Conservation (phyloP, 139 green algal genomes). For the Chlorella vulgaris region DNA sequence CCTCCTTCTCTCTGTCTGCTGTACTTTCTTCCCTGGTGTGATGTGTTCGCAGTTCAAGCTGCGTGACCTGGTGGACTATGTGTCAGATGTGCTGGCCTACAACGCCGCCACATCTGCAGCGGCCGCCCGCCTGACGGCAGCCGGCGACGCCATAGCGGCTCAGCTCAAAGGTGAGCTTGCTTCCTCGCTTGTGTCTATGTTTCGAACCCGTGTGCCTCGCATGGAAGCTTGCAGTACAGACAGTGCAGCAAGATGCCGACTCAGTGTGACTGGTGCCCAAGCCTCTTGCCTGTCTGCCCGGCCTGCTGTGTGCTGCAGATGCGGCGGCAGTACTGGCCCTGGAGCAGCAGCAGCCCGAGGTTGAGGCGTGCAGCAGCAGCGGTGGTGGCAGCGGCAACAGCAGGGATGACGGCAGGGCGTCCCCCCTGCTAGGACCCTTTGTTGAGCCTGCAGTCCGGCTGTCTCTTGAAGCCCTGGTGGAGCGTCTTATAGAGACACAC, state of each 20-base stretch:
- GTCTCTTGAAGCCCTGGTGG: slow-evolving; percentile 6
- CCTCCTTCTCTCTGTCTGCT: too few species aligned
- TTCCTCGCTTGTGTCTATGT: not conserved
- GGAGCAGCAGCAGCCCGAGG: not conserved
- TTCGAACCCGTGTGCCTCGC: too few species aligned
- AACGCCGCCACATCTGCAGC: slow-evolving; percentile 27
- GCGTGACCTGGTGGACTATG: slow-evolving; percentile 47
- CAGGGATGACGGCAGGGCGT: not conserved
- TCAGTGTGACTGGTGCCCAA: too few species aligned
- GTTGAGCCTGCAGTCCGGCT: not conserved
- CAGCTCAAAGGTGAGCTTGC: slow-evolving; percentile 25
- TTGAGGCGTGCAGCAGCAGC: not conserved
- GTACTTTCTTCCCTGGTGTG: too few species aligned
- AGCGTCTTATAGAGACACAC: slow-evolving; percentile 14
- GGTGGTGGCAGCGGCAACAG: not conserved
- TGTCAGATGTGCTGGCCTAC: slow-evolving; percentile 36
- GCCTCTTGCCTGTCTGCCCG: too few species aligned
- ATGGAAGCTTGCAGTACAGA: too few species aligned
- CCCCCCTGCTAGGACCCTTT: not conserved
- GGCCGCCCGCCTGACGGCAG: not conserved
- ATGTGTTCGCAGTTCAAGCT: slow-evolving; percentile 37
- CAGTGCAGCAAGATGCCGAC: too few species aligned
- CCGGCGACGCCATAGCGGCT: slow-evolving; percentile 2
- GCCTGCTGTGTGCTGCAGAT: not conserved
- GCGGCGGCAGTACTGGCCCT: not conserved